Conservation (phyloP, 495 filamentous ascomycete genomes). For the Pyrenula massariospora region DNA sequence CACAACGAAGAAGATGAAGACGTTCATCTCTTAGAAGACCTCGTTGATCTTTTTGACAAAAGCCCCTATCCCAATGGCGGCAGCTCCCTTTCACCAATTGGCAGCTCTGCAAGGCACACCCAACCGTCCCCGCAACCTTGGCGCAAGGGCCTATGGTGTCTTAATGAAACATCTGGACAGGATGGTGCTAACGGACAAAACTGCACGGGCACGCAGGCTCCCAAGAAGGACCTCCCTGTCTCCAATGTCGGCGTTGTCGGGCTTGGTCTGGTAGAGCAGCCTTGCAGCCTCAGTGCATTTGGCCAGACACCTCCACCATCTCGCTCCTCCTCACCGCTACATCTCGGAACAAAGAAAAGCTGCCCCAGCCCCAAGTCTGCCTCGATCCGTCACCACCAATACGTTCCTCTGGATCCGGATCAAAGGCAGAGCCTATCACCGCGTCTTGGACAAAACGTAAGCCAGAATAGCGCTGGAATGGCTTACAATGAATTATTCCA, state of each 20-base stretch:
- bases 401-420: slow-evolving; percentile 3
- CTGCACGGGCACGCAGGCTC: not conserved
- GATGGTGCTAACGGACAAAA: not conserved
- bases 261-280: not conserved
- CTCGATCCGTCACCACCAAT: slow-evolving; percentile 3
- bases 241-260: not conserved
- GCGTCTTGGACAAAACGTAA: not conserved
- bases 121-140: slow-evolving; percentile 1
- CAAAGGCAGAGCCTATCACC: not conserved
- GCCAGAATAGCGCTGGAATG: slow-evolving; percentile 20
- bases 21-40: not conserved
- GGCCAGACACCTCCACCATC: not conserved
- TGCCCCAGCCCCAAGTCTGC: not conserved
- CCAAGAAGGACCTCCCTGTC: not conserved
- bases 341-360: slow-evolving; percentile 1
- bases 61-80: not conserved
- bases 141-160: slow-evolving; percentile 1
- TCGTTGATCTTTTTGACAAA: not conserved
- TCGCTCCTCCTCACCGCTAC: not conserved
- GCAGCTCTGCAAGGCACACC: not conserved
- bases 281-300: not conserved
- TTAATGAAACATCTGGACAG: not conserved
- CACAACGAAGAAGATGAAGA: not conserved
- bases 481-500: slow-evolving; percentile 30
- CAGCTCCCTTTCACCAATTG: not conserved